Percentiles rank a stretch among this genome's conserved stretches.
phyloP scores from a whole-genome alignment of 306 rosid species.

The Heteromeles arbutifolia region DNA sequence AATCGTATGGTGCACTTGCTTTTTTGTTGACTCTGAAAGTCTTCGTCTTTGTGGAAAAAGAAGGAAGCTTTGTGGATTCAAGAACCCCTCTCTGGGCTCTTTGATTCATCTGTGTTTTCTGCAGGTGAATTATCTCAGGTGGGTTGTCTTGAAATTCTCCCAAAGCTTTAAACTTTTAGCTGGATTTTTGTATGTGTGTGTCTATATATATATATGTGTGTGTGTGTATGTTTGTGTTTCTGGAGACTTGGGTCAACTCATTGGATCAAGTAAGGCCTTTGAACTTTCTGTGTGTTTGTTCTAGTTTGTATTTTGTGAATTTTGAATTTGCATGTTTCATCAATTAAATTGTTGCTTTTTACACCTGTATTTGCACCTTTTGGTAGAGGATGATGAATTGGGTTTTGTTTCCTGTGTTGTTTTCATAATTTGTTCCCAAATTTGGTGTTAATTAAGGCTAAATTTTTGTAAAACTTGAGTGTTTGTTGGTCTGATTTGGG shows the following conservation, averaged over 20 bases:
- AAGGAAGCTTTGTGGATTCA: conserved; percentile 6
- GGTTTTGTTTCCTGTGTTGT: not conserved
- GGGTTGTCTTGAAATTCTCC: conserved; percentile 7
- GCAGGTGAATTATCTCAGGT: conserved; percentile 21
- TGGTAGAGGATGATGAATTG: conserved; percentile 1
- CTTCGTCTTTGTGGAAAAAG: not conserved
- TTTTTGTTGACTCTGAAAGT: conserved; percentile 12
- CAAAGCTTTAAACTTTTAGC: not conserved
- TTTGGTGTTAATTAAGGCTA: not conserved
- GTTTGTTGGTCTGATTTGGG: not conserved
- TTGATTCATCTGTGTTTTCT: not conserved
- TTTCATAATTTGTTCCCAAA: conserved; percentile 3
- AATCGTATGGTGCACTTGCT: not conserved
- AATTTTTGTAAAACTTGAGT: not conserved
- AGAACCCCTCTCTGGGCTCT: conserved; percentile 12
- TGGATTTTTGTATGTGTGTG: conserved; percentile 3
- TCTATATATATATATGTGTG: too few relatives aligned
- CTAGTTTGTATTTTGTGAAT: not conserved
- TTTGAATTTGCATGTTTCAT: not conserved
- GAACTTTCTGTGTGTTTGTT: not conserved
- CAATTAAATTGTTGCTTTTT: conserved; percentile 1
- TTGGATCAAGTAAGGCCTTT: conserved; percentile 2
- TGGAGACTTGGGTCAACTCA: conserved; percentile 9
- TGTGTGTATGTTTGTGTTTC: not conserved
- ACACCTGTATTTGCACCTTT: not conserved